Conservation (phyloP, 371 early-diverging fungal genomes). For the Coemansia sp. region DNA sequence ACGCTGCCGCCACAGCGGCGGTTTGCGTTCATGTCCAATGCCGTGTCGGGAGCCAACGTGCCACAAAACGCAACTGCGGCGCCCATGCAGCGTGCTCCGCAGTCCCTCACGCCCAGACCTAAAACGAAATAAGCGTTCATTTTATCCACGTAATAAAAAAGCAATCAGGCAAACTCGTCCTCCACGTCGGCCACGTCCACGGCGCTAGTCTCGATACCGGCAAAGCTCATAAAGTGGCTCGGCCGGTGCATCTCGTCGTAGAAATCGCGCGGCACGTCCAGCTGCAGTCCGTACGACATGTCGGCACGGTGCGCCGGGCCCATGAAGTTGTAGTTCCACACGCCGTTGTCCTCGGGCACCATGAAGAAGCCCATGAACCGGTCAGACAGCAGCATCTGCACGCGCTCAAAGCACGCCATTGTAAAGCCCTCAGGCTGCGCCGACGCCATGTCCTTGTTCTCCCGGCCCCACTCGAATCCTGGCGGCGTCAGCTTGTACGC, state of each 20-base stretch:
- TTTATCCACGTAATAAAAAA: background rate
- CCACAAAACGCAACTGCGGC: constrained; percentile 29
- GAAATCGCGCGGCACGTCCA: constrained; percentile 95
- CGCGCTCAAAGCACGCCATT: constrained; percentile 89
- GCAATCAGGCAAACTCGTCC: constrained; percentile 48
- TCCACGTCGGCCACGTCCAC: constrained; percentile 46
- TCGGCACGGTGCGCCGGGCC: constrained; percentile 86
- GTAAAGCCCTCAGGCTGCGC: constrained; percentile 85
- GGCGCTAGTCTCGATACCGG: constrained; percentile 61
- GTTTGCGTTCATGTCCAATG: constrained; percentile 42
- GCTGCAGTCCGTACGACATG: constrained; percentile 85
- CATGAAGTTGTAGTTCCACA: constrained; percentile 98
- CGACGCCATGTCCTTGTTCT: constrained; percentile 67
- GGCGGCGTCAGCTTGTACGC: constrained; percentile 93
- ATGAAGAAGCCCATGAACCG: constrained; percentile 96
- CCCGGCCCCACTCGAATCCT: constrained; percentile 95
- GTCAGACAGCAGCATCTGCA: constrained; percentile 93
- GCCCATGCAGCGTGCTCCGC: constrained; percentile 25
- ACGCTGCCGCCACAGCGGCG: constrained; percentile 45
- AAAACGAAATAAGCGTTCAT: background rate
- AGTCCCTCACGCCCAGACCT: too few species aligned
- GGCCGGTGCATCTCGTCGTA: constrained; percentile 96
- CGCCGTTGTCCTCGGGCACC: constrained; percentile 83
- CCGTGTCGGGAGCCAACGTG: constrained; percentile 11
- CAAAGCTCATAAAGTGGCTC: constrained; percentile 94